These are phyloP conservation scores for Phyllosticta ampelicida DNA, from an alignment of 2,329 filamentous ascomycete species.

Conservation along the genomic window DNA sequence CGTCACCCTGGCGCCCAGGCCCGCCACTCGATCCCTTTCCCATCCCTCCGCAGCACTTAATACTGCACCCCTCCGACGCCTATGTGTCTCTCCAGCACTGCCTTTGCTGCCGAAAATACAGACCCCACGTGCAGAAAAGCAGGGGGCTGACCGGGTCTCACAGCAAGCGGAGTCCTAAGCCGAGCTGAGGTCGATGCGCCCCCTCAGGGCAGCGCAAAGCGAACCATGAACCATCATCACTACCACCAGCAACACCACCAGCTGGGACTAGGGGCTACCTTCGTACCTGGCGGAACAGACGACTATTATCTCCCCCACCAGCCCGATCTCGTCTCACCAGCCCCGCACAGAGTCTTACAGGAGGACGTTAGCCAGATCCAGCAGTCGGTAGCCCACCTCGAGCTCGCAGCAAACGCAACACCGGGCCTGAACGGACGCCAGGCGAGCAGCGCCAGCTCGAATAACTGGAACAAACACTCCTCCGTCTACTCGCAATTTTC, in stretches of 20 bases:
- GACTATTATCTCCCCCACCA: constrained; percentile 53
- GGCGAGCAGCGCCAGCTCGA: background rate
- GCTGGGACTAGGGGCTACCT: constrained; percentile 41
- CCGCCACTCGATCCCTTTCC: background rate
- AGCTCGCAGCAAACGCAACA: constrained; percentile 59
- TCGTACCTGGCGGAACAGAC: constrained; percentile 56
- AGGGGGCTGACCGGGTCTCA: background rate
- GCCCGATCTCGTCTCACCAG: constrained; percentile 57
- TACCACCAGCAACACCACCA: constrained; percentile 6
- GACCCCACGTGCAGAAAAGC: background rate
- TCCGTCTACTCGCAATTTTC: constrained; percentile 31
- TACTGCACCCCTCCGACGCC: background rate
- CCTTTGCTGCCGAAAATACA: background rate
- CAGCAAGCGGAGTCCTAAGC: background rate
- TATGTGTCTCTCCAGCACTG: background rate
- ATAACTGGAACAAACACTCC: constrained; percentile 14
- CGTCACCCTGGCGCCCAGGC: background rate
- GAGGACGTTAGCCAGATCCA: constrained; percentile 79
- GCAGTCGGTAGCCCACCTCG: constrained; percentile 80
- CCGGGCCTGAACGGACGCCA: constrained; percentile 6
- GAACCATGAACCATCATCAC: constrained; percentile 6
- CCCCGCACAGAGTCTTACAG: constrained; percentile 80
- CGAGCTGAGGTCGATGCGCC: background rate
- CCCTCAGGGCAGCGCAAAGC: background rate
- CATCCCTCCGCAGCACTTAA: background rate